phyloP scores from a whole-genome alignment of 352 stramenopile genomes.

The Globisporangium barbulae region DNA sequence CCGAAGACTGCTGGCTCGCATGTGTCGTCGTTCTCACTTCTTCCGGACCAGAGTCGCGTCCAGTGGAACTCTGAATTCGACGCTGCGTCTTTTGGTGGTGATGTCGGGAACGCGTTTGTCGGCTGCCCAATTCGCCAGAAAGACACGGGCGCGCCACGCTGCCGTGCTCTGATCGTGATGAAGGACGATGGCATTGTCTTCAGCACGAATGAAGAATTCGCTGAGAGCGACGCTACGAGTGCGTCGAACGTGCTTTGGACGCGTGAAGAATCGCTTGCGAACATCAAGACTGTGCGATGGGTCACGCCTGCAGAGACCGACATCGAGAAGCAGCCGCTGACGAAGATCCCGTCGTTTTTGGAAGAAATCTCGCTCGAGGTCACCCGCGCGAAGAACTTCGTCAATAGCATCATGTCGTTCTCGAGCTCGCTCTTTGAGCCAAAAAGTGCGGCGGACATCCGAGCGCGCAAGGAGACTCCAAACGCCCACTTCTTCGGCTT shows the following conservation, averaged over 20 bases:
- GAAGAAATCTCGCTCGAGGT: constrained; percentile 68
- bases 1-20: constrained; percentile 20
- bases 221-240: neutral
- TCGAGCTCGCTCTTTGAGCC: constrained; percentile 51
- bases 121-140: constrained; percentile 61
- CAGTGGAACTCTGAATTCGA: constrained; percentile 55
- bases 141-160: constrained; percentile 34
- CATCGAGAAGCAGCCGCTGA: constrained; percentile 72
- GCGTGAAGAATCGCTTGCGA: constrained; percentile 75
- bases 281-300: constrained; percentile 75
- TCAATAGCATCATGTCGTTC: constrained; percentile 41
- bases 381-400: constrained; percentile 47
- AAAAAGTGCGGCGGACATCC: constrained; percentile 25
- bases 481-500: constrained; percentile 83
- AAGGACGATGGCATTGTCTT: constrained; percentile 72
- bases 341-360: constrained; percentile 64
- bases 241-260: constrained; percentile 51
- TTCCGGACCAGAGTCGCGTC: constrained; percentile 17
- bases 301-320: constrained; percentile 74
- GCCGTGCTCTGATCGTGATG: constrained; percentile 61
- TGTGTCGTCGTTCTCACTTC: constrained; percentile 43
- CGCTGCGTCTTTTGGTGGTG: constrained; percentile 43
- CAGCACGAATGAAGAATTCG: constrained; percentile 52
- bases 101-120: constrained; percentile 48
- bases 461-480: constrained; percentile 45